phyloP scores from a whole-genome alignment of 228 moss, liverwort and hornwort genomes.

The Sphagnum magellanicum region DNA sequence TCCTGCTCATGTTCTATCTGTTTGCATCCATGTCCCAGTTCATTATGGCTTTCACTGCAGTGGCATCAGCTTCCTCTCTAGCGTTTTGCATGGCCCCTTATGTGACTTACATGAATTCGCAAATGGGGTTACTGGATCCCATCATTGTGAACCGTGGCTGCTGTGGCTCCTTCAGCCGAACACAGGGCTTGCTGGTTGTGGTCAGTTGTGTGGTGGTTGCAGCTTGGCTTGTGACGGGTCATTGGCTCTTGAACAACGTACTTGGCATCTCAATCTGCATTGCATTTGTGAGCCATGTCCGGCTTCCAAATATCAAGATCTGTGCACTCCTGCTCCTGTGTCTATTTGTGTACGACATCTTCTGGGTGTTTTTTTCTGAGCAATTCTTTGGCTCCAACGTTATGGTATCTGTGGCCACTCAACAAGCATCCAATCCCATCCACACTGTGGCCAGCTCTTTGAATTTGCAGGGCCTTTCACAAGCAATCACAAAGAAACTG shows the following conservation, averaged over 20 bases:
- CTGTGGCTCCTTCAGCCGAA: constrained; percentile 56
- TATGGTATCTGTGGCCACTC: constrained; percentile 91
- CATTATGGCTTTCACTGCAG: constrained; percentile 69
- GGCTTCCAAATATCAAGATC: constrained; percentile 91
- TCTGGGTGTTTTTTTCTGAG: constrained; percentile 97
- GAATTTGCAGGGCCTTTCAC: constrained; percentile 68
- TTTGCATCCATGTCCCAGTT: constrained; percentile 86
- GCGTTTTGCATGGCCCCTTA: constrained; percentile 74
- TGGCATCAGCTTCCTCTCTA: constrained; percentile 59
- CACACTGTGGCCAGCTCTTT: constrained; percentile 86
- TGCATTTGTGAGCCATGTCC: constrained; percentile 88
- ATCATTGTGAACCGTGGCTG: constrained; percentile 40
- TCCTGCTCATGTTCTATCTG: constrained; percentile 93
- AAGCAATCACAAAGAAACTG: constrained; percentile 77
- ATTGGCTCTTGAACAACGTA: constrained; percentile 86
- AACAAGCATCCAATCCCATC: constrained; percentile 84
- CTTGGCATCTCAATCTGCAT: constrained; percentile 84
- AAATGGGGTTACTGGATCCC: constrained; percentile 42
- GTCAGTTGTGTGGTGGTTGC: constrained; percentile 57
- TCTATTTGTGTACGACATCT: constrained; percentile 85
- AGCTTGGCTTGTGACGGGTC: constrained; percentile 74
- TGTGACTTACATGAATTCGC: constrained; percentile 41
- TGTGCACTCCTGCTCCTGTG: constrained; percentile 73
- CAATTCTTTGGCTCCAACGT: constrained; percentile 88
- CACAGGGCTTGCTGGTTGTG: constrained; percentile 40